Evolutionary conservation across 257 asterid species (phyloP), one percentile per base, ranked within the genome.

Genomic region (Fraxinus excelsior): DNA sequence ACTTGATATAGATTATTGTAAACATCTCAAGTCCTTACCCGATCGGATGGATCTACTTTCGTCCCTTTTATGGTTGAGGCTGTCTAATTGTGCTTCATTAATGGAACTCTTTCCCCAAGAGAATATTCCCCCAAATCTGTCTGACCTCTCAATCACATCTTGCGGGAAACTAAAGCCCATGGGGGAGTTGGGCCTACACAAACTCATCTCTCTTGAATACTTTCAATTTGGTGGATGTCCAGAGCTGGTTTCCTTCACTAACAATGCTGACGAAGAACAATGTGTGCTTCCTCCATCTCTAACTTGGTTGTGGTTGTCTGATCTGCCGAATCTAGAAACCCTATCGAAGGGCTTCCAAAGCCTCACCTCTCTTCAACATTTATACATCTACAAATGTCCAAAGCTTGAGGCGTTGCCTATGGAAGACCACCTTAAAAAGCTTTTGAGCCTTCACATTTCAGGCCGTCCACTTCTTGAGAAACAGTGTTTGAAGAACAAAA

Each of bases 221-320:
- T 32, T 32, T 6, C 0, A 5, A 3, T 32, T 32, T 32, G 7
- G 35, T 32, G 71, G 67, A 60, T 62, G 40, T 71, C 67, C 68
- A 25, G 46, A 71, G 62, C 71, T 76, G 68, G 70, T 62, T 62
- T 80, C 80, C 34, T 76, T 80, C 72, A 34, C 58, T 29, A 72
- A 10, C 2, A 9, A 38, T 70, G 74, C 49, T 29, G 14, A 26
- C 18, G 28, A 49, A 31, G 73, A 46, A n/a, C 26, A n/a, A 1
- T 29, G 49, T 13, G n/a, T 75, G 76, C 80, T 80, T 58, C 83
- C 78, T 38, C 42, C 83, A n/a, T 53, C 49, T 38, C 60, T 74
- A 18, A 56, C 34, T 38, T 0, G 0, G 2, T 9, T 38, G 44
- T 0, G 0, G 3, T 38, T 38, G 44, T 0, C 0, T 8, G 3